These are phyloP conservation scores for Lichtheimia ornata DNA, from an alignment of 371 early-diverging fungal genomes.

Conservation along the genomic window DNA sequence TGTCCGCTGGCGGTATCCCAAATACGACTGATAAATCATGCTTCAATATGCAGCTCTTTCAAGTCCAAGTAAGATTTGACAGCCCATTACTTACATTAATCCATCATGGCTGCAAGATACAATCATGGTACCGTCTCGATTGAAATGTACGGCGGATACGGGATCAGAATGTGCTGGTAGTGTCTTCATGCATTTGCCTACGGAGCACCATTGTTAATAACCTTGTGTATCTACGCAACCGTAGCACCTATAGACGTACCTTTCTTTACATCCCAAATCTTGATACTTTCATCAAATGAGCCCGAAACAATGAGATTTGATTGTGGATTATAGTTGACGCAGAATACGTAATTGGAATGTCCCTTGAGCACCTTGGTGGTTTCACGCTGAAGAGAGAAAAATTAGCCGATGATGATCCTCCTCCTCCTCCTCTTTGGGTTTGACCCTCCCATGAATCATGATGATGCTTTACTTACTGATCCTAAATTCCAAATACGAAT, in stretches of 20 bases:
- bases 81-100: conserved; percentile 69
- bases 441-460: background rate
- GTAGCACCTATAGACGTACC: conserved; percentile 48
- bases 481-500: conserved; percentile 88
- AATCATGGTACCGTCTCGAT: conserved; percentile 95
- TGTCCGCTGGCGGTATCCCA: conserved; percentile 97
- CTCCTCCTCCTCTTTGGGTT: background rate
- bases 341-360: conserved; percentile 95
- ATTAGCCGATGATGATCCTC: conserved; percentile 2
- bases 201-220: background rate
- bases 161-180: conserved; percentile 97
- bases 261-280: conserved; percentile 94
- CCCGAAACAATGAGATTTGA: conserved; percentile 95
- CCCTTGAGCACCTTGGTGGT: conserved; percentile 84
- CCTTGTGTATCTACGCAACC: background rate
- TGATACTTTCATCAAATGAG: conserved; percentile 94
- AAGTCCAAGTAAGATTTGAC: background rate
- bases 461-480: conserved; percentile 49
- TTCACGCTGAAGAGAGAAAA: conserved; percentile 50
- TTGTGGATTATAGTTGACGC: conserved; percentile 95
- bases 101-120: conserved; percentile 96
- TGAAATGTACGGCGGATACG: conserved; percentile 94
- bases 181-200: conserved; percentile 84
- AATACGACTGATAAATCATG: conserved; percentile 69
- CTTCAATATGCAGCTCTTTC: background rate